phyloP scores from a whole-genome alignment of 2,329 filamentous ascomycete species.

The Fusarium irregulare region DNA sequence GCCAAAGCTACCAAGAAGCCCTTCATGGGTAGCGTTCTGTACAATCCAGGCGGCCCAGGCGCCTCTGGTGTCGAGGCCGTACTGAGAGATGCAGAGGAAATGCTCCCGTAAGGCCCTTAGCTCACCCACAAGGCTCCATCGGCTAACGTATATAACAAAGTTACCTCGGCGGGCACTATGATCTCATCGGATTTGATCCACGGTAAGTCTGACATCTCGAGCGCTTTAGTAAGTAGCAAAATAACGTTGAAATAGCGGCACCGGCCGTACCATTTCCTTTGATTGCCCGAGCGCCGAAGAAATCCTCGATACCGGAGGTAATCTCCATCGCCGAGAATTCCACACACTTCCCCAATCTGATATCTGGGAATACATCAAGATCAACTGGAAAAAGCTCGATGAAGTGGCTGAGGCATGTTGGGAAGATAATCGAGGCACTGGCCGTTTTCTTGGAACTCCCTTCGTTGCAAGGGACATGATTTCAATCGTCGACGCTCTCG shows the following conservation, averaged over 20 bases:
- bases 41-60: slow-evolving; percentile 55
- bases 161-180: slow-evolving; percentile 24
- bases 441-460: slow-evolving; percentile 46
- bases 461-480: slow-evolving; percentile 54
- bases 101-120: background rate
- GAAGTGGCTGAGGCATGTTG: slow-evolving; percentile 31
- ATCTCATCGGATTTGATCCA: slow-evolving; percentile 23
- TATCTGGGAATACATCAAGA: background rate
- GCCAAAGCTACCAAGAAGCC: slow-evolving; percentile 47
- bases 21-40: slow-evolving; percentile 52
- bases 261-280: slow-evolving; percentile 16
- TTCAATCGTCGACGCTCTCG: slow-evolving; percentile 47
- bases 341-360: background rate
- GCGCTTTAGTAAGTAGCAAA: fast-evolving
- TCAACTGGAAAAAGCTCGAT: fast-evolving
- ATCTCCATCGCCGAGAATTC: background rate
- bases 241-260: background rate
- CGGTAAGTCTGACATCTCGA: background rate
- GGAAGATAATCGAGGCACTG: slow-evolving; percentile 34
- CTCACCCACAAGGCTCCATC: fast-evolving
- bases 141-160: slow-evolving; percentile 1
- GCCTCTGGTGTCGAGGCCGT: slow-evolving; percentile 16
- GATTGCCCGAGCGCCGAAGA: background rate
- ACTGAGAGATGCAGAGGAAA: fast-evolving
- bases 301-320: too few relatives aligned